Conservation (phyloP, 2,329 filamentous ascomycete species). For the Diaporthe batatas region DNA sequence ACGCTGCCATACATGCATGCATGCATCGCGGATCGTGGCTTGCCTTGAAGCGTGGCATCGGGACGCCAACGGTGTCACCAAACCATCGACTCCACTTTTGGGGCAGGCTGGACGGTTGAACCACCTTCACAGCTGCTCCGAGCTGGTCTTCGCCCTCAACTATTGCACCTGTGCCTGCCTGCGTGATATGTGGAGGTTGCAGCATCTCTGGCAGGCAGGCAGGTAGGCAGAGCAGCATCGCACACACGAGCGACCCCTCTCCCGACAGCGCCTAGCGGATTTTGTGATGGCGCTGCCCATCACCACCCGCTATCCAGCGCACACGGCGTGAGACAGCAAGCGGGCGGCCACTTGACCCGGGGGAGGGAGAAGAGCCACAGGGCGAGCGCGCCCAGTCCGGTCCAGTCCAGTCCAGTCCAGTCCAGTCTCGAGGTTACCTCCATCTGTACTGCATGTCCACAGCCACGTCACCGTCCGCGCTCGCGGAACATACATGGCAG, state of each 20-base stretch:
- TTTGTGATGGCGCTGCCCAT: neutral
- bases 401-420: too few relatives aligned
- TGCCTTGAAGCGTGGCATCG: slow-evolving; percentile 9
- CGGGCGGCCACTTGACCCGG: slow-evolving; percentile 29
- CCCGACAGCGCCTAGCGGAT: neutral
- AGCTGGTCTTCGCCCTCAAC: too few relatives aligned
- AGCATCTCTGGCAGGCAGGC: slow-evolving; percentile 2
- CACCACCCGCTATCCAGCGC: neutral
- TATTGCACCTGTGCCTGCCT: neutral
- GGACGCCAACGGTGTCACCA: slow-evolving; percentile 21
- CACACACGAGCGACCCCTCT: neutral
- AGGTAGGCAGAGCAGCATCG: neutral
- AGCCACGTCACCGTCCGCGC: slow-evolving; percentile 16
- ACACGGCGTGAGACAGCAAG: neutral
- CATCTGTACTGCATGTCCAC: neutral
- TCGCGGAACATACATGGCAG: neutral
- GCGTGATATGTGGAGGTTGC: neutral
- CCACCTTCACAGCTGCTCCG: too few relatives aligned
- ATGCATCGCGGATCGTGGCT: slow-evolving; percentile 18
- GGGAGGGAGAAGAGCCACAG: too few relatives aligned
- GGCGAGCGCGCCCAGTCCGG: too few relatives aligned
- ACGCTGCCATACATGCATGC: neutral
- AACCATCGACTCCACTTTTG: too few relatives aligned
- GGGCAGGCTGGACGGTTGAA: too few relatives aligned
- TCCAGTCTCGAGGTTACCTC: neutral